These are phyloP conservation scores for Massariosphaeria phaeospora DNA, from an alignment of 495 filamentous ascomycete species.

Conservation along the genomic window DNA sequence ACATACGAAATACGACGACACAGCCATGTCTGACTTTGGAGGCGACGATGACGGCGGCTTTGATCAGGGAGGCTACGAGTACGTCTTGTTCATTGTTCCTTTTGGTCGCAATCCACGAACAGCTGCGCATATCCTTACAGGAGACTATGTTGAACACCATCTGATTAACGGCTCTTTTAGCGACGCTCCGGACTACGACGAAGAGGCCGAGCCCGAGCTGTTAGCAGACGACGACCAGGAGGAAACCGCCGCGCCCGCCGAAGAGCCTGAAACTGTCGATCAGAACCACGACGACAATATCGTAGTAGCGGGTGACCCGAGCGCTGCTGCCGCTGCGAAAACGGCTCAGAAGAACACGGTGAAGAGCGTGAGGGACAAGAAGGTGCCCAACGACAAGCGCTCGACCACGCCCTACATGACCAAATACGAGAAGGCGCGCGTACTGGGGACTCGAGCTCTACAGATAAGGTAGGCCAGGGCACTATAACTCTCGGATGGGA, in stretches of 20 bases:
- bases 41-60: conserved; percentile 52
- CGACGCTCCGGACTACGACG: conserved; percentile 25
- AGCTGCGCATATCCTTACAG: no score
- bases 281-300: conserved; percentile 52
- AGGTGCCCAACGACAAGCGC: conserved; percentile 80
- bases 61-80: conserved; percentile 29
- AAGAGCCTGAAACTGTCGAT: conserved; percentile 50
- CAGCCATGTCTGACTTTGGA: conserved; percentile 78
- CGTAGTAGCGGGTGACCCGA: conserved; percentile 69
- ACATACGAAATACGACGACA: background rate
- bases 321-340: conserved; percentile 53
- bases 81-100: conserved; percentile 16
- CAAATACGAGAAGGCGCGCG: conserved; percentile 93
- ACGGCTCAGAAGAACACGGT: conserved; percentile 46
- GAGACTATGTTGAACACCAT: no score
- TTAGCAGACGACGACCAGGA: conserved; percentile 40
- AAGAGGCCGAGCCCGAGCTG: conserved; percentile 63
- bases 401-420: conserved; percentile 98
- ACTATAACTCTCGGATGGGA: no score
- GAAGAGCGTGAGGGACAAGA: conserved; percentile 73
- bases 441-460: conserved; percentile 85
- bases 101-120: no score
- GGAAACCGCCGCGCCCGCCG: conserved; percentile 48
- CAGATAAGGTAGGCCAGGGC: conserved; percentile 79
- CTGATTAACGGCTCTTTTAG: background rate